Evolutionary conservation across 2,329 filamentous ascomycete genomes (phyloP), one percentile per base, ranked within the genome.

Genomic region (Fusarium metavorans): DNA sequence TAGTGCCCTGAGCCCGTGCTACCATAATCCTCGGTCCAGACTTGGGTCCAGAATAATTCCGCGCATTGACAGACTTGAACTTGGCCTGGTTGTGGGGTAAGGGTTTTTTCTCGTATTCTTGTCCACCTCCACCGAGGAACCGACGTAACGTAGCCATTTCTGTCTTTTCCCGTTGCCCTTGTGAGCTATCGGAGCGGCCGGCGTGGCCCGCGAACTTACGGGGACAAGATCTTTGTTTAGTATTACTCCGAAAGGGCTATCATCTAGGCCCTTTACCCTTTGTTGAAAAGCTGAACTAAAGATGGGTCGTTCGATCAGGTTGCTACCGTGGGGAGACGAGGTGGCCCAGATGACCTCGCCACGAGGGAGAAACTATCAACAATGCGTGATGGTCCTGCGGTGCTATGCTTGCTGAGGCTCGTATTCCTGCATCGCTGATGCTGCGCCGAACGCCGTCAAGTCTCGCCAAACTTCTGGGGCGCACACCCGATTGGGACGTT

Each of bases 91-190:
- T 77, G 74, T 77, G 76, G 76, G 76, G 76, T 64, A 62, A 64
- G 32, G 43, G 43, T 27, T 59, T 43, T 63, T 67, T 64, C 76
- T 77, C 76, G 74, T 77, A 78, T 78, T 77, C 64, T 61, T 69
- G 48, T 35, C 13, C 59, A 61, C 48, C 43, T 64, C 34, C 64
- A 57, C 58, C 56, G 48, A 61, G 35, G 37, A 27, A 30, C 39
- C 65, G 23, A 67, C 30, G 72, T 74, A 74, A 74, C 72, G 72
- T 74, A 68, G 58, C 72, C 58, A 54, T 63, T 48, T 35, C 27
- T 48, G 37, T 18, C 34, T 25, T 23, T 43, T 43, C n/a, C 41
- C 52, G 11, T 25, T 54, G 11, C n/a, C 27, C 50, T 56, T 35
- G 32, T 25, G 52, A 39, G 16, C 23, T 60, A 20, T 20, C 37